phyloP scores from a whole-genome alignment of 2,329 filamentous ascomycete species.

The Fusarium torreyae region DNA sequence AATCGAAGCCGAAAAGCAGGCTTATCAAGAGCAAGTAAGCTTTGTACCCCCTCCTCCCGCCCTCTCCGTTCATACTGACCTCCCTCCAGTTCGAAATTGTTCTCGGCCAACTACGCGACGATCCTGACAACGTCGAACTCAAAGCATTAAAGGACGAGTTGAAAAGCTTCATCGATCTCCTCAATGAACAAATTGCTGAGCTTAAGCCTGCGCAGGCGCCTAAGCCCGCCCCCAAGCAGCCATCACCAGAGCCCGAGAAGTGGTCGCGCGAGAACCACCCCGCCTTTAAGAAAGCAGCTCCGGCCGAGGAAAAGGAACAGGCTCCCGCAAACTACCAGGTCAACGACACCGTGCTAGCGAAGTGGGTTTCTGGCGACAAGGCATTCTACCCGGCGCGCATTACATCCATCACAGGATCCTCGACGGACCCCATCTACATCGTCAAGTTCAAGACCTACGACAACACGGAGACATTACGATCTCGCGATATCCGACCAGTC shows the following conservation, averaged over 20 bases:
- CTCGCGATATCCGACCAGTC: conserved; percentile 87
- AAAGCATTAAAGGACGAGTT: conserved; percentile 84
- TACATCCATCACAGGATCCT: conserved; percentile 92
- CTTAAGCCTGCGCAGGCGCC: conserved; percentile 70
- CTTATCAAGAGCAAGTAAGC: conserved; percentile 71
- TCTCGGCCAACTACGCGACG: conserved; percentile 80
- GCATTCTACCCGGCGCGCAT: conserved; percentile 93
- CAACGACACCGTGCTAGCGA: conserved; percentile 91
- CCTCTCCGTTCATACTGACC: conserved; percentile 32
- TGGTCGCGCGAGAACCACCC: conserved; percentile 87
- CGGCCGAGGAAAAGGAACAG: conserved; percentile 66
- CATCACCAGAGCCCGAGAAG: conserved; percentile 74
- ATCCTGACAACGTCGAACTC: conserved; percentile 85
- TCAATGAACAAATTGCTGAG: conserved; percentile 86
- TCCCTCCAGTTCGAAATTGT: conserved; percentile 80
- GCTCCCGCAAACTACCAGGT: conserved; percentile 78
- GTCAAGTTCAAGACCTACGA: conserved; percentile 96
- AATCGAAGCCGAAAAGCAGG: conserved; percentile 67
- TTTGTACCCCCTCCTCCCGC: neutral
- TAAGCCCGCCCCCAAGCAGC: conserved; percentile 61
- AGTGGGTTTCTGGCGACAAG: conserved; percentile 92
- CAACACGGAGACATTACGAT: conserved; percentile 84
- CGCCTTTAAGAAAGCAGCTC: conserved; percentile 73
- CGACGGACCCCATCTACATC: conserved; percentile 91
- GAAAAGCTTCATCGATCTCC: conserved; percentile 83